Conservation (phyloP, 1,139 yeast genomes). For the Sugiyamaella japonica region DNA sequence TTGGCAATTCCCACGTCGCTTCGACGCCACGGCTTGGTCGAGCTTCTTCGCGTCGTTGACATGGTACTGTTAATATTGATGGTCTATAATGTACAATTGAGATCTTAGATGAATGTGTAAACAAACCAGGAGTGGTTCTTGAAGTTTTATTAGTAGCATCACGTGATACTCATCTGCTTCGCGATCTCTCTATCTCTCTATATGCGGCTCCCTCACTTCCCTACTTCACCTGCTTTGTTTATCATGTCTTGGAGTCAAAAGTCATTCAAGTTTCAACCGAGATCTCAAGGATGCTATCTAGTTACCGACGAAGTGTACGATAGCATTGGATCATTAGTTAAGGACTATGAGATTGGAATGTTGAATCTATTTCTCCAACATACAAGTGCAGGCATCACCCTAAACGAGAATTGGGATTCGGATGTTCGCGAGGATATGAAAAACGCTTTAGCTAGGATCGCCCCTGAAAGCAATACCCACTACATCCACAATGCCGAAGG, state of each 20-base stretch:
- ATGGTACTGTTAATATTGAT: not conserved
- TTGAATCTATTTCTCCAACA: conserved; percentile 71
- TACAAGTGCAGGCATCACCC: conserved; percentile 72
- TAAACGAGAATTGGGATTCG: conserved; percentile 79
- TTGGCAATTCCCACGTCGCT: not conserved
- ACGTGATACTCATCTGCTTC: not conserved
- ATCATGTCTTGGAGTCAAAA: conserved; percentile 45
- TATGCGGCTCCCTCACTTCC: too few relatives aligned
- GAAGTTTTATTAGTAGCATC: not conserved
- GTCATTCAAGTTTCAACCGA: conserved; percentile 56
- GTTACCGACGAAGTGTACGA: conserved; percentile 63
- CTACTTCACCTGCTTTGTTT: too few relatives aligned
- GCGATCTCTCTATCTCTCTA: not conserved
- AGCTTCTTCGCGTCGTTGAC: conserved; percentile 4
- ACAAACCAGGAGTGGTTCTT: not conserved
- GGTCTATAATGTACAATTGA: not conserved
- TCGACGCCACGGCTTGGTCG: conserved; percentile 10
- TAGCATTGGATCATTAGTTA: conserved; percentile 57
- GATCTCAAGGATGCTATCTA: conserved; percentile 67
- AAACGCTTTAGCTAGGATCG: conserved; percentile 59
- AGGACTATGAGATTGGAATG: conserved; percentile 60
- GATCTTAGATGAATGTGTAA: not conserved
- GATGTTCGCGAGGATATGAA: conserved; percentile 73
- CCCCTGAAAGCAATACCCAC: conserved; percentile 60
- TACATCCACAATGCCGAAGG: conserved; percentile 72